phyloP scores from a whole-genome alignment of 495 filamentous ascomycete species.

The Penicillium turbatum region DNA sequence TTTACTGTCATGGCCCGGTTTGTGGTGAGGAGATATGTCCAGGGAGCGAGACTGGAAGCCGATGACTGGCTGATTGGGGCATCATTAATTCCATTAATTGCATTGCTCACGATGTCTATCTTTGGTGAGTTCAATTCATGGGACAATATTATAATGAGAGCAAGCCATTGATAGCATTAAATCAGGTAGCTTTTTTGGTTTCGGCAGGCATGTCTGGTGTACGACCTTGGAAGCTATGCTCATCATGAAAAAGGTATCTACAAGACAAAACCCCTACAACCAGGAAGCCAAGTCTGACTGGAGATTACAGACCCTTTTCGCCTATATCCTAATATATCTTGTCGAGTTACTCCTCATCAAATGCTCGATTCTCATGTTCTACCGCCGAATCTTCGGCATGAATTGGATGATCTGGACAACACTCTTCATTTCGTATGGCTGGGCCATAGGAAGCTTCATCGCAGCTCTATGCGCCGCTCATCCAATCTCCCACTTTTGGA shows the following conservation, averaged over 20 bases:
- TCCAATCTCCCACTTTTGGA: slow-evolving; percentile 24
- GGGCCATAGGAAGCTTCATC: slow-evolving; percentile 17
- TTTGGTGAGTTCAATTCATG: background rate
- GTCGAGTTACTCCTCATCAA: slow-evolving; percentile 19
- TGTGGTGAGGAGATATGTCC: slow-evolving; percentile 5
- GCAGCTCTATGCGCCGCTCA: slow-evolving; percentile 7
- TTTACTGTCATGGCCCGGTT: background rate
- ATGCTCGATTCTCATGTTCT: slow-evolving; percentile 21
- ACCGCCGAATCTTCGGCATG: slow-evolving; percentile 25
- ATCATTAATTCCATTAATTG: background rate
- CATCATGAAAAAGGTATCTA: slow-evolving; percentile 9
- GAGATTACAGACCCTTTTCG: slow-evolving; percentile 13
- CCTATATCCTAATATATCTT: slow-evolving; percentile 18
- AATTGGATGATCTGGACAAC: slow-evolving; percentile 12
- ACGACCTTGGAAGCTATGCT: slow-evolving; percentile 3
- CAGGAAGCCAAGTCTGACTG: background rate
- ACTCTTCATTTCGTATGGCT: slow-evolving; percentile 6
- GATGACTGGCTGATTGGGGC: slow-evolving; percentile 16
- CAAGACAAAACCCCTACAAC: background rate
- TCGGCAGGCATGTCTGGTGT: slow-evolving; percentile 21
- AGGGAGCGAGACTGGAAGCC: background rate
- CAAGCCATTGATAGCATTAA: background rate
- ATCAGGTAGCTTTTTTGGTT: slow-evolving; percentile 11
- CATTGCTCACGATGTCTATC: background rate
- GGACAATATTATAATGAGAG: too few species aligned